These are phyloP conservation scores for Rostrohypoxylon terebratum DNA, from an alignment of 495 filamentous ascomycete species.

Conservation along the genomic window DNA sequence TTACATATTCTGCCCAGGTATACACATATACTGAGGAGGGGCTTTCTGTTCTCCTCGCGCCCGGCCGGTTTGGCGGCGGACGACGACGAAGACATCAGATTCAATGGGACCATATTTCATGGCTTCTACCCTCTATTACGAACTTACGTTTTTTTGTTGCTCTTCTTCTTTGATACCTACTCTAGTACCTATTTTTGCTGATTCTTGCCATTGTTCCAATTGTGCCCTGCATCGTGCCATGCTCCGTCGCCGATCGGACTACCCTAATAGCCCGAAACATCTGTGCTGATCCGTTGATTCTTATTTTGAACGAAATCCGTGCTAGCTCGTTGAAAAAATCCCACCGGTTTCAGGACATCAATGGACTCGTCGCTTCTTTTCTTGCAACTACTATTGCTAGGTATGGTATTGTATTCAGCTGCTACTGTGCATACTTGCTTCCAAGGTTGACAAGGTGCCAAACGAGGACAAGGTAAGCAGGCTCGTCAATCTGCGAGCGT, in stretches of 20 bases:
- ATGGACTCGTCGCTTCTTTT: background rate
- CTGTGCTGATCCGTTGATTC: background rate
- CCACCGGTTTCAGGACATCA: constrained; percentile 6
- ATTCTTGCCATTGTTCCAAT: constrained; percentile 3
- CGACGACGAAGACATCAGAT: constrained; percentile 15
- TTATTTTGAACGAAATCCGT: background rate
- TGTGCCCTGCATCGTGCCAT: constrained; percentile 22
- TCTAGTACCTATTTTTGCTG: background rate
- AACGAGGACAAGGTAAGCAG: background rate
- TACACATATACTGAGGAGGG: constrained; percentile 38
- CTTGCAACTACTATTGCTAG: background rate
- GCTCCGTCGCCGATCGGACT: constrained; percentile 7
- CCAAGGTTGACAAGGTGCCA: background rate
- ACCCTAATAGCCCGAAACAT: background rate
- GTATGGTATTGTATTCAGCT: too few species aligned
- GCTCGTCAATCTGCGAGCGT: constrained; percentile 3
- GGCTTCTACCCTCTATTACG: constrained; percentile 16
- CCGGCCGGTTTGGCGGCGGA: constrained; percentile 29
- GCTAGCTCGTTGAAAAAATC: background rate
- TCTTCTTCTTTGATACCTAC: too few species aligned
- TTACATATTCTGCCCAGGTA: constrained; percentile 43
- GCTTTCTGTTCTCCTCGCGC: background rate
- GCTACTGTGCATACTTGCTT: background rate
- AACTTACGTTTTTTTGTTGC: background rate
- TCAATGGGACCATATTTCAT: constrained; percentile 35